Conservation (phyloP, 345 rosid species). For the Eucalyptus sp. region DNA sequence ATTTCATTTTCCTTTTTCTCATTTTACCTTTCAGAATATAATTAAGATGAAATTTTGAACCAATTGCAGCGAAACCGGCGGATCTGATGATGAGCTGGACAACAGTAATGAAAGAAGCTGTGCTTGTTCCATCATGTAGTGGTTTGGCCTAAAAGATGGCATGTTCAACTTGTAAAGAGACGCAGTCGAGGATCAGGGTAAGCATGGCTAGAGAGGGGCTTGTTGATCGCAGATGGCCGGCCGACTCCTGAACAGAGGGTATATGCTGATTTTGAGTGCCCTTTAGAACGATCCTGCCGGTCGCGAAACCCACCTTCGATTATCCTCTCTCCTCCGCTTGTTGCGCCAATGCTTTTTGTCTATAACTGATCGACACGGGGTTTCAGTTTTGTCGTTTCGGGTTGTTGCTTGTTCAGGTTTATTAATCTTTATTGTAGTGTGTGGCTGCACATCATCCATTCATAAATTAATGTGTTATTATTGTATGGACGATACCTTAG, state of each 20-base stretch:
- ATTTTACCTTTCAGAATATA: background rate
- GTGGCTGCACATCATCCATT: background rate
- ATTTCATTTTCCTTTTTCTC: background rate
- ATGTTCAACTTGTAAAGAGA: background rate
- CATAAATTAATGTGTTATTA: background rate
- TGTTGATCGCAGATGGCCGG: background rate
- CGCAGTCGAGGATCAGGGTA: background rate
- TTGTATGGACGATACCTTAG: background rate
- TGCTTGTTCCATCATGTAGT: conserved; percentile 55
- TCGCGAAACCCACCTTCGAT: background rate
- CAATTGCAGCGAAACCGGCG: conserved; percentile 45
- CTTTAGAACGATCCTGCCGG: background rate
- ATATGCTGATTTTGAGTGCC: background rate
- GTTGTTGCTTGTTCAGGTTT: conserved; percentile 6
- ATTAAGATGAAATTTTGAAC: conserved; percentile 1
- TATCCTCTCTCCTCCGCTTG: background rate
- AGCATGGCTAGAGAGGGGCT: background rate
- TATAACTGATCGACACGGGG: conserved; percentile 12
- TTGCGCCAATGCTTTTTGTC: conserved; percentile 17
- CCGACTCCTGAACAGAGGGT: background rate
- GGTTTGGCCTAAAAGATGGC: background rate
- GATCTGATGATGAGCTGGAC: conserved; percentile 50
- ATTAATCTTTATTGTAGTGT: background rate
- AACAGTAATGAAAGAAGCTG: conserved; percentile 42
- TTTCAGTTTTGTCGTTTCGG: conserved; percentile 31